Conservation (phyloP, 768 basidiomycete genomes). For the Thelephora aurantiotincta region DNA sequence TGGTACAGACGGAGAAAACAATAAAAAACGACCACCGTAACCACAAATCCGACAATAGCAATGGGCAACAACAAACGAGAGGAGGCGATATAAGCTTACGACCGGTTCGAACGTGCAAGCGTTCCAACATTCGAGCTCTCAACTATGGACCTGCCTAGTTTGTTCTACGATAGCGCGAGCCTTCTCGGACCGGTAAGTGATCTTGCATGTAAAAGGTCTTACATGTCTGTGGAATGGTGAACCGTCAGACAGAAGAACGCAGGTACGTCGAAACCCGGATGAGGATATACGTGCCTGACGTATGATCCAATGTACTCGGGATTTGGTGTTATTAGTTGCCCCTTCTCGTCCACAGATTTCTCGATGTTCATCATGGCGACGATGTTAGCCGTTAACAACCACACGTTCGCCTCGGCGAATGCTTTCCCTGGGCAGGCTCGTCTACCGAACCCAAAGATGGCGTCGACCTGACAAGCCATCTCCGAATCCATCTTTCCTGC, state of each 20-base stretch:
- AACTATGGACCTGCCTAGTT: neutral
- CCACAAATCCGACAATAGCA: neutral
- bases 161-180: neutral
- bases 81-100: neutral
- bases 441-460: neutral
- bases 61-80: neutral
- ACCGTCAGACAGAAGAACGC: neutral
- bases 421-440: conserved; percentile 40
- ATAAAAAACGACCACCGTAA: neutral
- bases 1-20: neutral
- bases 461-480: neutral
- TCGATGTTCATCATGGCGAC: conserved; percentile 31
- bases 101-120: neutral
- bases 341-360: conserved; percentile 25
- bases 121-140: neutral
- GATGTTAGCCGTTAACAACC: conserved; percentile 30
- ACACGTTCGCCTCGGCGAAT: conserved; percentile 34
- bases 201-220: neutral
- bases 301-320: conserved; percentile 28
- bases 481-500: neutral
- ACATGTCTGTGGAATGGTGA: neutral
- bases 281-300: conserved; percentile 22
- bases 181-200: neutral
- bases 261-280: neutral
- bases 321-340: conserved; percentile 23